Evolutionary conservation across 2,329 filamentous ascomycete species (phyloP).

Genomic region (Arthroderma sp.): DNA sequence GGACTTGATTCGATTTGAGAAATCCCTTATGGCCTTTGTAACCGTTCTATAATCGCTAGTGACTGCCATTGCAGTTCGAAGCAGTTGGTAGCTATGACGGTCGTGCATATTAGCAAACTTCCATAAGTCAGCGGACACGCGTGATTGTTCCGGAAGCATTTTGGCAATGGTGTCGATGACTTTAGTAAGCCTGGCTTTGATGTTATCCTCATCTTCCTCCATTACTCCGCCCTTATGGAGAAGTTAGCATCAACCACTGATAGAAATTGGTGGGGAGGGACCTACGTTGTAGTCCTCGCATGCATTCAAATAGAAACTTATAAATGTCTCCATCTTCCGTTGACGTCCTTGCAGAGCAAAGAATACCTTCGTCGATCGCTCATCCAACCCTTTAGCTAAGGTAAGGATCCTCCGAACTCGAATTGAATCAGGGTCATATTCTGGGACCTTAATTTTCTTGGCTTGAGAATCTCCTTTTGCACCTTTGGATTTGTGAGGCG

Average conservation of each 20-base stretch:
- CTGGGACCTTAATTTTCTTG: slow-evolving; percentile 39
- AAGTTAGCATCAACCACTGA: slow-evolving; percentile 6
- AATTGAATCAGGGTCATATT: slow-evolving; percentile 44
- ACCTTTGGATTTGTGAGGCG: slow-evolving; percentile 48
- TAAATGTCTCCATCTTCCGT: slow-evolving; percentile 55
- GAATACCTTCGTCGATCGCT: slow-evolving; percentile 70
- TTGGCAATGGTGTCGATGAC: slow-evolving; percentile 61
- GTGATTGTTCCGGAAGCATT: slow-evolving; percentile 61
- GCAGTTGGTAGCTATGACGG: slow-evolving; percentile 74
- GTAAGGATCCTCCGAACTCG: slow-evolving; percentile 74
- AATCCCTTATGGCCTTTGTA: slow-evolving; percentile 76
- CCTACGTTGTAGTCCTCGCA: slow-evolving; percentile 70
- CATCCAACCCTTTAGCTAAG: slow-evolving; percentile 64
- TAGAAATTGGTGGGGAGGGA: background rate
- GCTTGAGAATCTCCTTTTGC: slow-evolving; percentile 36
- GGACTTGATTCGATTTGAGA: slow-evolving; percentile 67
- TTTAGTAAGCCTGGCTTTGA: slow-evolving; percentile 56
- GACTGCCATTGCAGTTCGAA: slow-evolving; percentile 70
- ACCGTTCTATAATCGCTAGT: slow-evolving; percentile 89
- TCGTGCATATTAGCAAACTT: slow-evolving; percentile 89
- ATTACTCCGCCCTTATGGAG: slow-evolving; percentile 54
- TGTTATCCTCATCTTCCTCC: slow-evolving; percentile 50
- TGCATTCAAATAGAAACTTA: slow-evolving; percentile 64
- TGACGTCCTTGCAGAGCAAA: slow-evolving; percentile 74
- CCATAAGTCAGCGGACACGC: slow-evolving; percentile 63